These are phyloP conservation scores for Stenocarpella maydis DNA, from an alignment of 2,329 filamentous ascomycete species.

Conservation along the genomic window DNA sequence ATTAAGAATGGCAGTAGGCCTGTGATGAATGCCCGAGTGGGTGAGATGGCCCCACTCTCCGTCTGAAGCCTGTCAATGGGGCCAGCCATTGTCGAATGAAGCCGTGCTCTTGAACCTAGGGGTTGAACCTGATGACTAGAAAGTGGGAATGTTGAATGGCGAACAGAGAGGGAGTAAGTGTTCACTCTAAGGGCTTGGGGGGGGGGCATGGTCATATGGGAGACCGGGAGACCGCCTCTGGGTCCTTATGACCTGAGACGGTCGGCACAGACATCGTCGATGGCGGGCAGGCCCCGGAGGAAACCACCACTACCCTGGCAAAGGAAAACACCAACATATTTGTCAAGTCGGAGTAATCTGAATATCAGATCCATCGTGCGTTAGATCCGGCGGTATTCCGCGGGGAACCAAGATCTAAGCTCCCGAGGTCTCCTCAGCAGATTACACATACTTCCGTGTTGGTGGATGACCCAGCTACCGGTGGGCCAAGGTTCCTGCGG, in stretches of 20 bases:
- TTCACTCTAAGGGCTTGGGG: not conserved
- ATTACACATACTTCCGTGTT: not conserved
- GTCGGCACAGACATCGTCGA: not conserved
- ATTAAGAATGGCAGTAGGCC: constrained; percentile 38
- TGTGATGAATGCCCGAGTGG: constrained; percentile 38
- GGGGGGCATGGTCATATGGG: not conserved
- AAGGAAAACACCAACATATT: constrained; percentile 19
- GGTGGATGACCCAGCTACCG: not conserved
- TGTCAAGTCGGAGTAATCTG: constrained; percentile 27
- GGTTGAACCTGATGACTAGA: constrained; percentile 23
- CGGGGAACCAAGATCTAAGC: constrained; percentile 12
- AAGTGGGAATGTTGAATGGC: not conserved
- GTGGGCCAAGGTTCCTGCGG: not conserved
- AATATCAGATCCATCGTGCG: constrained; percentile 14
- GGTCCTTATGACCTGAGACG: constrained; percentile 12
- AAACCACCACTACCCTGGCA: not conserved
- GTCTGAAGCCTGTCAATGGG: constrained; percentile 39
- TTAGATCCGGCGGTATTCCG: constrained; percentile 3
- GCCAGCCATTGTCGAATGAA: constrained; percentile 39
- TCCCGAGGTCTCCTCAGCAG: constrained; percentile 11
- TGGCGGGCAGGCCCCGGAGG: not conserved
- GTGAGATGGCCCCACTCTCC: constrained; percentile 38
- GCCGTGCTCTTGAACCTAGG: not conserved
- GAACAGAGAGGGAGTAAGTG: not conserved
- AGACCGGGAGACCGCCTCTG: not conserved